phyloP scores from a whole-genome alignment of 352 stramenopile species.

The Elongisporangium undulatum region DNA sequence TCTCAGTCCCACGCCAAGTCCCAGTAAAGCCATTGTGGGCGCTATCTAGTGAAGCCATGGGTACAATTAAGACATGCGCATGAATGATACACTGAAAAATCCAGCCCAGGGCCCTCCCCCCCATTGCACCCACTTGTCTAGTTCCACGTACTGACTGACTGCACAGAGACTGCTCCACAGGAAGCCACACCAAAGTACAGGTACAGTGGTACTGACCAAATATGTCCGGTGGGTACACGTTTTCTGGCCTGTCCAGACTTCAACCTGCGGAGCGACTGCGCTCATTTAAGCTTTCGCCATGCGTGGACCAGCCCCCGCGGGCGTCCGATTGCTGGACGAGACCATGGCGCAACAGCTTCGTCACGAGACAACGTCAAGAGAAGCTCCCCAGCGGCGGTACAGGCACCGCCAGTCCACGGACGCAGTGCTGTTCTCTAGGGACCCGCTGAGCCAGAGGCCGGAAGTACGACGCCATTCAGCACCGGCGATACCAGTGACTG shows the following conservation, averaged over 20 bases:
- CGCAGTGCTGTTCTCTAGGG: background rate
- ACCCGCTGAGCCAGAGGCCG: no score
- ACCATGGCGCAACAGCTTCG: background rate
- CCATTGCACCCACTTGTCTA: background rate
- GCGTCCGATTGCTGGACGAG: background rate
- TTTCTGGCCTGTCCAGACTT: background rate
- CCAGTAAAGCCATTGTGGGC: background rate
- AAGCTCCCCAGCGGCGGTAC: background rate
- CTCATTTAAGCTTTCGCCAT: background rate
- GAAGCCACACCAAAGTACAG: no score
- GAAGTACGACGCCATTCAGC: background rate
- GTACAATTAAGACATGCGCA: background rate
- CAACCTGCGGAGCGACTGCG: background rate
- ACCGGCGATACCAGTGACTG: background rate
- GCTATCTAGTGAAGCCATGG: background rate
- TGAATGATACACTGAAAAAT: background rate
- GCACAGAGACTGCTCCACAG: no score
- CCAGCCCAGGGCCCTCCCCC: no score
- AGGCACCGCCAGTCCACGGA: background rate
- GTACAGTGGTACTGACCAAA: background rate
- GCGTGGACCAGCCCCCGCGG: no score
- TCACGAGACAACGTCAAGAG: background rate
- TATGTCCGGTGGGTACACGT: background rate
- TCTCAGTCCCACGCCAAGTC: background rate
- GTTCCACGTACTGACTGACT: no score